Conservation (phyloP, 108 stramenopile genomes). For the Skeletonema grethae region DNA sequence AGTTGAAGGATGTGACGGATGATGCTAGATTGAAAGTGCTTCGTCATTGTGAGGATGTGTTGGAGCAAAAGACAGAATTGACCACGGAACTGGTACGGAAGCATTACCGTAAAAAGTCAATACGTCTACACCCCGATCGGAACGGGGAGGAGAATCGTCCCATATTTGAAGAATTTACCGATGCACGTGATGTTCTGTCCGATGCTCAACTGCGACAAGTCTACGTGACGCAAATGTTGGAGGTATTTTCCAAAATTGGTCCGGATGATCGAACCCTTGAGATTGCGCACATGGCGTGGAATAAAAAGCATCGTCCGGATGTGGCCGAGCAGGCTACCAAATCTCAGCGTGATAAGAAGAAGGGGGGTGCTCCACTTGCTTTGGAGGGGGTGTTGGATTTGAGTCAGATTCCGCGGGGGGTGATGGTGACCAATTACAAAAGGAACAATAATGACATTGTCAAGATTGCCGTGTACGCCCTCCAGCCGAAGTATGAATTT, state of each 20-base stretch:
- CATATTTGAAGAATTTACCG: constrained; percentile 39
- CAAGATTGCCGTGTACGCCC: constrained; percentile 14
- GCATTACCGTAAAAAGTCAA: constrained; percentile 34
- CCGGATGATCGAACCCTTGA: neutral
- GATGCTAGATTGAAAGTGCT: constrained; percentile 12
- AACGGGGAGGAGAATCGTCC: constrained; percentile 40
- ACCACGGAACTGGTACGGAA: constrained; percentile 19
- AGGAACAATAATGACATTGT: neutral
- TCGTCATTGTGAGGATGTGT: constrained; percentile 15
- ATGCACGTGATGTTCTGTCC: constrained; percentile 32
- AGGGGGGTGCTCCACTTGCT: constrained; percentile 13
- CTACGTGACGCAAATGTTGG: constrained; percentile 35
- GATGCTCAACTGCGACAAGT: constrained; percentile 11
- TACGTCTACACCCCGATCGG: constrained; percentile 48
- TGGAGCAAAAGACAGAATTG: neutral
- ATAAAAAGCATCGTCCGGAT: constrained; percentile 21
- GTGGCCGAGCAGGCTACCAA: constrained; percentile 12
- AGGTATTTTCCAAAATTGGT: constrained; percentile 8
- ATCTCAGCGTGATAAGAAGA: neutral
- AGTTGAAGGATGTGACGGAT: constrained; percentile 6
- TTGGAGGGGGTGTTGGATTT: constrained; percentile 35
- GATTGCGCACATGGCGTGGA: constrained; percentile 23
- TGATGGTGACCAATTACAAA: constrained; percentile 8
- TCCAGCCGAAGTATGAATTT: constrained; percentile 36
- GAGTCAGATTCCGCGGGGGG: constrained; percentile 25